Evolutionary conservation across 495 filamentous ascomycete genomes (phyloP), one percentile per base, ranked within the genome.

Genomic region (Podospora comata): DNA sequence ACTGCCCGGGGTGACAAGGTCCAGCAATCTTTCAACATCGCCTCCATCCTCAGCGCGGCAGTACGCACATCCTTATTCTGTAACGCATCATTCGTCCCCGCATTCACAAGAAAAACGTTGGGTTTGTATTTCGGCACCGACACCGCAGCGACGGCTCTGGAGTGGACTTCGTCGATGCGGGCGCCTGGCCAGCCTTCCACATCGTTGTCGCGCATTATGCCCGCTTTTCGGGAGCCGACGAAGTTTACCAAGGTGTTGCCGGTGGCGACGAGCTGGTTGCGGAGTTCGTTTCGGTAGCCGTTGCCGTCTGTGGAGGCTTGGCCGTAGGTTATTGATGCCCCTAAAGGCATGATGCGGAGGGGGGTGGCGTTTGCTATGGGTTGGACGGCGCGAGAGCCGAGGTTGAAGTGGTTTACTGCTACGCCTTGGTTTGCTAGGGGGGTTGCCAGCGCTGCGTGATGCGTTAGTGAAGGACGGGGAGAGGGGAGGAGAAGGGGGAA

Each of bases 291-390:
- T 44, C 80, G 78, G 71, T 79, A 82, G 27, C 80, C 80, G 65
- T 78, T 80, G 62, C 76, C 77, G 57, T 77, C 72, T 48, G 72
- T 64, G 4, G 75, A 77, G 1, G 57, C 70, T 32, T 79, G 78
- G 2, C 86, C 86, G 55, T 73, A 78, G 4, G 84, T 86, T 71
- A 88, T 86, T 3, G 85, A 87, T 5, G 83, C 86, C 1, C 86
- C 86, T 5, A 88, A 79, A 0, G 85, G 81, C 74, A 87, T 74
- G 57, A 87, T 76, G 9, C 85, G 79, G 1, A 87, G 79, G 4
- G 73, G 73, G 6, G 76, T 66, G 30, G 68, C 68, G 16, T 61
- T 58, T 23, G 63, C 71, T 53, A 80, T 70, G 28, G 72, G 61
- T 11, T 60, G 26, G 54, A 68, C 19, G 55, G 68, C 61, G 56